These are phyloP conservation scores for Evernia prunastri DNA, from an alignment of 495 filamentous ascomycete species.

Conservation along the genomic window DNA sequence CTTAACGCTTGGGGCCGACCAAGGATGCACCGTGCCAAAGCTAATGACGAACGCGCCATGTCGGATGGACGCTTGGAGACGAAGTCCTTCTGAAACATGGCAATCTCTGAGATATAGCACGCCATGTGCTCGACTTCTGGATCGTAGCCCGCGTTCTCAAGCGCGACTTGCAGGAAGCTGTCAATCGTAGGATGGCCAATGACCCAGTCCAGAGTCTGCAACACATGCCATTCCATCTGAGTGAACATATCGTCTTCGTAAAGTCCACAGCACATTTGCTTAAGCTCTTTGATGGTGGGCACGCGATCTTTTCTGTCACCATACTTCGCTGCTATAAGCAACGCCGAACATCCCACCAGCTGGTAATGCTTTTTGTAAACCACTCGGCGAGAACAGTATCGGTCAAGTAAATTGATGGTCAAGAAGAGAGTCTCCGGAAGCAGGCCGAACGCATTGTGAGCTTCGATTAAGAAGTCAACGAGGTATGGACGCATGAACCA, in stretches of 20 bases:
- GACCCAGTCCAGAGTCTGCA: slow-evolving; percentile 94
- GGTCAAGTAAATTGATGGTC: slow-evolving; percentile 90
- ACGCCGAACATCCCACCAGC: slow-evolving; percentile 89
- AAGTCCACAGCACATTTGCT: slow-evolving; percentile 96
- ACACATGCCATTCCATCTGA: slow-evolving; percentile 99
- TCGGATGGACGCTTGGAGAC: slow-evolving; percentile 83
- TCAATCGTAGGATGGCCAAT: slow-evolving; percentile 95
- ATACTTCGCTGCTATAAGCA: slow-evolving; percentile 97
- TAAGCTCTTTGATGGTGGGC: slow-evolving; percentile 88
- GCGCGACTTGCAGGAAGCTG: slow-evolving; percentile 73
- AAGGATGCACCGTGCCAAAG: slow-evolving; percentile 80
- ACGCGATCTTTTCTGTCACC: slow-evolving; percentile 97
- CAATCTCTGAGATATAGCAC: slow-evolving; percentile 87
- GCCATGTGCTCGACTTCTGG: slow-evolving; percentile 91
- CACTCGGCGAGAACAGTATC: slow-evolving; percentile 96
- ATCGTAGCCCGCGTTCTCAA: slow-evolving; percentile 60
- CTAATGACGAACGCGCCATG: slow-evolving; percentile 80
- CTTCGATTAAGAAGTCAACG: slow-evolving; percentile 96
- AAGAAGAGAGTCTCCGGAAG: slow-evolving; percentile 92
- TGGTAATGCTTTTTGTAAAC: slow-evolving; percentile 99
- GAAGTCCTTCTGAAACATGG: slow-evolving; percentile 92
- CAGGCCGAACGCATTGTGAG: slow-evolving; percentile 88
- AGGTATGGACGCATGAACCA: slow-evolving; percentile 99
- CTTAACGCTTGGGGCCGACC: slow-evolving; percentile 66
- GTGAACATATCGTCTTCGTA: slow-evolving; percentile 99